Base-by-base conservation (phyloP, 164 flowering plant genomes). In the Macadamia tetraphylla region DNA sequence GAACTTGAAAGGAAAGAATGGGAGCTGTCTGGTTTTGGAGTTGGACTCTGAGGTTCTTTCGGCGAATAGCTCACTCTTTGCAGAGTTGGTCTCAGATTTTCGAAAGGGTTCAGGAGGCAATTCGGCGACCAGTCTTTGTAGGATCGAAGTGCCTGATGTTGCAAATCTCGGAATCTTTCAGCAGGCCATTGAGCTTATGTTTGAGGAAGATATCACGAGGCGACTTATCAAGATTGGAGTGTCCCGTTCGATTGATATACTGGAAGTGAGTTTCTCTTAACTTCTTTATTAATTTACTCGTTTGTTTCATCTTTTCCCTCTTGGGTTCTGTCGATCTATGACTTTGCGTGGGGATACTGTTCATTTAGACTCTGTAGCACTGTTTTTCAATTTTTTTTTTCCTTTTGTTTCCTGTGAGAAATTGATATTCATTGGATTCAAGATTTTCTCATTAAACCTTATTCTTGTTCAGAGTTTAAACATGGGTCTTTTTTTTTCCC, bases 101-200 rank as follows among this genome's bases (percentile, higher is more conserved):
- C 62, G 78, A 71, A 74, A 66, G 69, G 64, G 70, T n/a, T 58
- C 53, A 32, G 59, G 57, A 53, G 73, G 70, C n/a, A 72, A 67
- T 59, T 55, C 66, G 29, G 67, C 61, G 0, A 43, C 63, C 11
- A 82, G 72, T 62, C 56, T 86, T n/a, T 84, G 84, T 62, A 81
- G 88, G 76, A 85, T 94, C 66, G 96, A 89, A 74, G 97, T 91
- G 42, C 85, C 82, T 9, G 97, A 91, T 14, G 92, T 91, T 55
- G 90, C 79, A 73, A 81, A 91, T 70, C 70, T 94, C 82, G 78
- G 67, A 31, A 79, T 81, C 4, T 94, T 88, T 69, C 82, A 76
- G 43, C 84, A 84, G 72, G 87, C 98, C 9, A 85, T 94, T 68
- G 96, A 88, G 87, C 82, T 94, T 46, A 94, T 94, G 98, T 88